Base-by-base conservation (phyloP, 768 basidiomycete genomes). In the Suillus cothurnatus region DNA sequence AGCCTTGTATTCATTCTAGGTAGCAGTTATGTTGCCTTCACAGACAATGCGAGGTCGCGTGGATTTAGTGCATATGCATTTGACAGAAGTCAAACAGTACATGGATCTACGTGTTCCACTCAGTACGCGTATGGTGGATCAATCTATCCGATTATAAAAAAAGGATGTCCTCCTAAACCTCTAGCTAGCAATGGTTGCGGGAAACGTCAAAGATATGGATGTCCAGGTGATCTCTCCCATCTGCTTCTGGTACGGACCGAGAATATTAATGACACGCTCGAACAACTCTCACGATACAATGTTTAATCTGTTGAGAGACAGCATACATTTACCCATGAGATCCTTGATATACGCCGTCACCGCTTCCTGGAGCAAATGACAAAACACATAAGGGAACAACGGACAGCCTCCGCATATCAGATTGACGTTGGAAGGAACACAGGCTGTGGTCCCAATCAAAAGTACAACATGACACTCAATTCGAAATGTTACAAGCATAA, bases 71-170 rank as follows among this genome's bases (percentile, higher is more conserved):
- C 6, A 49, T 49, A 6, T 12, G 12, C n/a, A 50, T 26, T 14
- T n/a, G 26, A 26, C 26, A 26, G 15, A 26, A 26, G 26, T 26
- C 7, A 15, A 50, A 15, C 49, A 50, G 23, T 17, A 50, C 26
- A 15, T 28, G 6, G 14, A 15, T 28, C 7, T 50, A 49, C 3
- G 49, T 7, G 26, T 26, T 49, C 23, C 15, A n/a, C 36, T 34
- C 34, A 23, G 56, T 36, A 8, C 55, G 4, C 7, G n/a, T 15
- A 56, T 23, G 26, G 50, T 57, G 34, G 8, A 23, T 31, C 15
- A 14, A 15, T 73, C 79, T 12, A 81, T 92, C 56, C 77, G 76
- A 41, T 76, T 88, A 38, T 15, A 58, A 58, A 61, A 57, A 63
- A 65, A 64, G 64, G 70, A 67, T 49, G 56, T 67, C 50, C 4